A percentile compares a stretch with the other conserved stretches of the same genome.
Conservation (phyloP, 352 stramenopile species). For the Pythium coloratum region DNA sequence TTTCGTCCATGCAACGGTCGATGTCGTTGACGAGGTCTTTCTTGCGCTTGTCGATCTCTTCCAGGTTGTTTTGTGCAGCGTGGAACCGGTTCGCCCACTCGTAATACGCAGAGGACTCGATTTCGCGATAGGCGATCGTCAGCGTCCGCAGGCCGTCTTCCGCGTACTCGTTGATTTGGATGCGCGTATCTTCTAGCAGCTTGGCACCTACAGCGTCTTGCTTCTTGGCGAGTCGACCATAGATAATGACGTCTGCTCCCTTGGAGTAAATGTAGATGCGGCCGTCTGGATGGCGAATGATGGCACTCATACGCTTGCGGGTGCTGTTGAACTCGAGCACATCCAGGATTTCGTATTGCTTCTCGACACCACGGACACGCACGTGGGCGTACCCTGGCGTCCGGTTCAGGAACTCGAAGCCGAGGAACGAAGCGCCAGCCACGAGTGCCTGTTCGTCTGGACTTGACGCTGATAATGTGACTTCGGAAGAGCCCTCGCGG, state of each 20-base stretch:
- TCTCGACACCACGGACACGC: slow-evolving; percentile 39
- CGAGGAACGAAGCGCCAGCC: slow-evolving; percentile 65
- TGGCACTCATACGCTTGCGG: slow-evolving; percentile 92
- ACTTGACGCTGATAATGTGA: slow-evolving; percentile 73
- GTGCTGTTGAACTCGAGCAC: slow-evolving; percentile 92
- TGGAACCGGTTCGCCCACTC: slow-evolving; percentile 66
- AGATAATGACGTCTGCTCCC: slow-evolving; percentile 73
- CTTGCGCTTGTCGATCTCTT: slow-evolving; percentile 80
- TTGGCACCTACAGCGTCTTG: slow-evolving; percentile 19
- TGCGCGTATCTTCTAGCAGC: slow-evolving; percentile 30
- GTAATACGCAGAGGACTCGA: slow-evolving; percentile 47
- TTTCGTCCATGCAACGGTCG: slow-evolving; percentile 77
- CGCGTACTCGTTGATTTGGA: slow-evolving; percentile 80
- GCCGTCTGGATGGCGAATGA: slow-evolving; percentile 74
- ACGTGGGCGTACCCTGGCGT: slow-evolving; percentile 52
- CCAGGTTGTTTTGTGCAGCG: slow-evolving; percentile 64
- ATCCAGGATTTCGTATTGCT: slow-evolving; percentile 81
- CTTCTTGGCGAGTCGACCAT: slow-evolving; percentile 42
- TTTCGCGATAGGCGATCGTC: slow-evolving; percentile 75
- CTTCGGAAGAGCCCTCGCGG: slow-evolving; percentile 59
- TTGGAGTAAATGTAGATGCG: slow-evolving; percentile 72
- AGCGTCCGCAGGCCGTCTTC: slow-evolving; percentile 88
- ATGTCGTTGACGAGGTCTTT: slow-evolving; percentile 72
- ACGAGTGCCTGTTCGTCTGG: slow-evolving; percentile 90
- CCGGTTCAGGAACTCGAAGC: slow-evolving; percentile 75